Evolutionary conservation across 208 protist species (phyloP).

Genomic region (Trypanosoma vivax): DNA sequence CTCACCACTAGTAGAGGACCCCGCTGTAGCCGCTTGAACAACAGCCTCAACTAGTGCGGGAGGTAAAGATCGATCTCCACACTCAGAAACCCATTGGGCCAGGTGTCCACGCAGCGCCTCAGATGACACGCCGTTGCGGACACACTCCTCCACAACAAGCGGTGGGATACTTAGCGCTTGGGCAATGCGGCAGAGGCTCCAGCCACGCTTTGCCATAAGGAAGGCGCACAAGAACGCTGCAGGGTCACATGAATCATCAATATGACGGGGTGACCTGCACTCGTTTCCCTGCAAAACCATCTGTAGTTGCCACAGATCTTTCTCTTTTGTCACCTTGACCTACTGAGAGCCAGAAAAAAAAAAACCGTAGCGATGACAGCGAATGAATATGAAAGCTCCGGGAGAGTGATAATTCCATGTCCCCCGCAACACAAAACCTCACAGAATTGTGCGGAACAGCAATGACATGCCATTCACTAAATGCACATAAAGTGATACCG

Average conservation of each 20-base stretch:
- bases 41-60: slow-evolving; percentile 28
- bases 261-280: background rate
- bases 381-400: no score
- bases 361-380: no score
- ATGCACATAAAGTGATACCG: no score
- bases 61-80: slow-evolving; percentile 21
- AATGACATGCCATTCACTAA: no score
- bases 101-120: slow-evolving; percentile 52
- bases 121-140: slow-evolving; percentile 64
- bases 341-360: no score
- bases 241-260: slow-evolving; percentile 22
- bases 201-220: slow-evolving; percentile 40
- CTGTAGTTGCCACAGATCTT: background rate
- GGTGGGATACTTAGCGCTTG: slow-evolving; percentile 48
- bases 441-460: no score
- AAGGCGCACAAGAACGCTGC: slow-evolving; percentile 58
- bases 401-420: no score
- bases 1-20: background rate
- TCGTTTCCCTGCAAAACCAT: background rate
- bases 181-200: slow-evolving; percentile 34
- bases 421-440: no score
- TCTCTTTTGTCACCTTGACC: no score
- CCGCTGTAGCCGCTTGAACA: slow-evolving; percentile 30
- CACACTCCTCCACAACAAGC: slow-evolving; percentile 69
- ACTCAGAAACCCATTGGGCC: slow-evolving; percentile 52